Conservation (phyloP, 148 eudicot genomes). For the Euryodendron excelsum region DNA sequence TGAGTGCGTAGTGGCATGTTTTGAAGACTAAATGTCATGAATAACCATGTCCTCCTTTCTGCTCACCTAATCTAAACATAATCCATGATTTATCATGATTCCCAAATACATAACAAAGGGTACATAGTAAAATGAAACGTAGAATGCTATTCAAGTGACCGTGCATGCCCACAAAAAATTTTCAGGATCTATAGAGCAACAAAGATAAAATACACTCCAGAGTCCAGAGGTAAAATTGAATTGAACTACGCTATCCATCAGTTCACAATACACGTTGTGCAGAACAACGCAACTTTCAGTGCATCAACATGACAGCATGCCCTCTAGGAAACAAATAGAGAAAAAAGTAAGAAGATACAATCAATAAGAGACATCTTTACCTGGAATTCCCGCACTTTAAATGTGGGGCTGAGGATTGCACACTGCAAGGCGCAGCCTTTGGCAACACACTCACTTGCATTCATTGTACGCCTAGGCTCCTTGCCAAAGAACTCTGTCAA, state of each 20-base stretch:
- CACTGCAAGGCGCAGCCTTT: slow-evolving; percentile 90
- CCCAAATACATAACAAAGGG: background rate
- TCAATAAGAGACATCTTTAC: slow-evolving; percentile 27
- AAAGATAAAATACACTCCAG: background rate
- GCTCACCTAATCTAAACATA: background rate
- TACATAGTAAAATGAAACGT: background rate
- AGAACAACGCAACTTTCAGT: background rate
- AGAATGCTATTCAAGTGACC: background rate
- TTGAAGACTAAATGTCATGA: background rate
- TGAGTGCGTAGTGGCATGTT: background rate
- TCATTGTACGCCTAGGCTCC: slow-evolving; percentile 97
- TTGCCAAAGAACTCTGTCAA: slow-evolving; percentile 87
- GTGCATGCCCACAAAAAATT: background rate
- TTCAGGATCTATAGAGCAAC: background rate
- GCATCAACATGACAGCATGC: background rate
- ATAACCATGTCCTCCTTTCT: background rate
- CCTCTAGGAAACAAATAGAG: background rate
- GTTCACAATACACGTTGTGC: background rate
- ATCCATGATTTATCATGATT: background rate
- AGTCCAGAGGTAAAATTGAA: background rate
- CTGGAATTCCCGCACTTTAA: slow-evolving; percentile 93
- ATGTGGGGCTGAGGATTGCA: slow-evolving; percentile 92
- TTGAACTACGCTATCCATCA: background rate
- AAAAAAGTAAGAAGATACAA: background rate
- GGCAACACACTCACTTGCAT: slow-evolving; percentile 96